phyloP scores from a whole-genome alignment of 2,329 filamentous ascomycete genomes.

The Hymenoscyphus repandus region DNA sequence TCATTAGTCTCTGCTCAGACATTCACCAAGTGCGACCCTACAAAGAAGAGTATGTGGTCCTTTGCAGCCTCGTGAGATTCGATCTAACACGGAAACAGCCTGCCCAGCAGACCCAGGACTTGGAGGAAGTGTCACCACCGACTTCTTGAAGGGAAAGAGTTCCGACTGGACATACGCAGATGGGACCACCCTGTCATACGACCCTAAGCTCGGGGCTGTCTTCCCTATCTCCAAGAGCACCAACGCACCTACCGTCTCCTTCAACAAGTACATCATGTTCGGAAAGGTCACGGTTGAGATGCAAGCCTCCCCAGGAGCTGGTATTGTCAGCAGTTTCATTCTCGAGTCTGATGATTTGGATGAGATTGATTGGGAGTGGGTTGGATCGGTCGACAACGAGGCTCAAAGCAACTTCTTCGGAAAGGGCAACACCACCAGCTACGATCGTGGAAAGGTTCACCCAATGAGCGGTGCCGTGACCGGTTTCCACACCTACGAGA shows the following conservation, averaged over 20 bases:
- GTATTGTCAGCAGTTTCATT: constrained; percentile 45
- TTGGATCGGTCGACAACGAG: constrained; percentile 29
- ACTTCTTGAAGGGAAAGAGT: constrained; percentile 39
- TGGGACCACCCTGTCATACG: constrained; percentile 37
- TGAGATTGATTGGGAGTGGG: constrained; percentile 47
- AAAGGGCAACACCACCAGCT: constrained; percentile 48
- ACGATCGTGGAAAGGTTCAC: constrained; percentile 40
- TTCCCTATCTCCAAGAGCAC: constrained; percentile 43
- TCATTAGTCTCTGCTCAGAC: constrained; percentile 36
- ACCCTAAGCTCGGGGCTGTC: constrained; percentile 39
- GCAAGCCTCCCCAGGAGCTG: constrained; percentile 42
- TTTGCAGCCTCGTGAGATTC: not conserved
- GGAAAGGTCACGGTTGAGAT: constrained; percentile 44
- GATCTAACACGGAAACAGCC: constrained; percentile 22
- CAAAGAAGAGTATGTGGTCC: constrained; percentile 30
- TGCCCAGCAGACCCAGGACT: constrained; percentile 41
- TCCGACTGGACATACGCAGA: constrained; percentile 51
- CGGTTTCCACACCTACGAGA: constrained; percentile 57
- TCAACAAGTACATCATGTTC: constrained; percentile 48
- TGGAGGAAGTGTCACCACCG: constrained; percentile 34
- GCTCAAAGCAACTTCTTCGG: constrained; percentile 50
- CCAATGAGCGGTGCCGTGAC: constrained; percentile 30
- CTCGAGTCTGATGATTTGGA: constrained; percentile 46
- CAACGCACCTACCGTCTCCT: constrained; percentile 42
- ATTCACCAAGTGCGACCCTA: constrained; percentile 40